Evolutionary conservation across 768 basidiomycete genomes (phyloP).

Genomic region (Ramaria sp.): DNA sequence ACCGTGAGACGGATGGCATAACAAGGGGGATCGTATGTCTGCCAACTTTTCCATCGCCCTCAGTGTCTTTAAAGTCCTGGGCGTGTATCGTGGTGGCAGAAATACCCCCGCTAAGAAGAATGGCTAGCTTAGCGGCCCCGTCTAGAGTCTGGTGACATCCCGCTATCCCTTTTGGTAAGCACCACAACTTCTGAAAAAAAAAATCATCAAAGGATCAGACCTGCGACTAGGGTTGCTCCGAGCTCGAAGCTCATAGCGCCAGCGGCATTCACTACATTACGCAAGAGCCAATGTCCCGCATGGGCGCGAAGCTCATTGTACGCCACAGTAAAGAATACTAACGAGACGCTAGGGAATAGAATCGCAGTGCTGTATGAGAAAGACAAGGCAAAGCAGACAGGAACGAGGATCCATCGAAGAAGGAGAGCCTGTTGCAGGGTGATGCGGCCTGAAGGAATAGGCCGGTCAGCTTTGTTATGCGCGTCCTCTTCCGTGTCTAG

Average conservation of each 20-base stretch:
- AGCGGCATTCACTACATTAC: slow-evolving; percentile 25
- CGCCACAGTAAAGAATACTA: slow-evolving; percentile 22
- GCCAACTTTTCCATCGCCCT: slow-evolving; percentile 28
- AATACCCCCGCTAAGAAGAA: slow-evolving; percentile 26
- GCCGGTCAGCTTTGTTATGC: slow-evolving; percentile 33
- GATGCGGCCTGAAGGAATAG: slow-evolving; percentile 33
- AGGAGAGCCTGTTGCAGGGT: slow-evolving; percentile 21
- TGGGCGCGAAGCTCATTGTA: slow-evolving; percentile 30
- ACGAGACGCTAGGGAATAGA: slow-evolving; percentile 23
- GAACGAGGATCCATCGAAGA: slow-evolving; percentile 26
- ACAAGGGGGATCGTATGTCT: slow-evolving; percentile 34
- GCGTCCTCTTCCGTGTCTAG: slow-evolving; percentile 31
- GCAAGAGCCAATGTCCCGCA: slow-evolving; percentile 24
- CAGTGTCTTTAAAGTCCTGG: slow-evolving; percentile 33
- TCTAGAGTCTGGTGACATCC: not conserved
- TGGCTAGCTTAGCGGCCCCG: slow-evolving; percentile 9
- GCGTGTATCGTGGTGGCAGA: slow-evolving; percentile 35
- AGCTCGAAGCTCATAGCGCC: slow-evolving; percentile 27
- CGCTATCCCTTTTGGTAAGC: not conserved
- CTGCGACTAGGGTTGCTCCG: slow-evolving; percentile 27
- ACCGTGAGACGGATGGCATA: slow-evolving; percentile 20
- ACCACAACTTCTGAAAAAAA: not conserved
- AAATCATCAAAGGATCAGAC: slow-evolving; percentile 19
- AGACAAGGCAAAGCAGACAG: slow-evolving; percentile 25
- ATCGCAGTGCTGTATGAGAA: slow-evolving; percentile 21